Base-by-base conservation (phyloP, 2,329 filamentous ascomycete species). In the Talaromyces funiculosus region DNA sequence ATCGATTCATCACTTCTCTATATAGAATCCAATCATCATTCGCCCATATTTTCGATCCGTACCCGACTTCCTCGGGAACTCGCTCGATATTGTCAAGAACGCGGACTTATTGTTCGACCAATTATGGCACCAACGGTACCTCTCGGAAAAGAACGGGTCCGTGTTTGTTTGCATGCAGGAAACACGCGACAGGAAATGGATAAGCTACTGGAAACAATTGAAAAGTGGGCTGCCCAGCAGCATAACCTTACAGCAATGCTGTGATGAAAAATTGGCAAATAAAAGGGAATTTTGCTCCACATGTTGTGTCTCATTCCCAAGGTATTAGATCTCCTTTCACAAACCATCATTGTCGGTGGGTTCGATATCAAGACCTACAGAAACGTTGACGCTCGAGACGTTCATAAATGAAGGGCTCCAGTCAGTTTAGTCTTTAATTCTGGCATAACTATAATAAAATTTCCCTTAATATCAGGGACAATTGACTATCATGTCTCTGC, bases 81-180 rank as follows among this genome's bases (percentile, higher is more conserved):
- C 14, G 87, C 87, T 0, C 75, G 71, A 1, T 75, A 81, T 59
- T 89, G 87, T 59, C 87, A 90, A 71, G 66, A 76, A 3, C 70
- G 73, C 0, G 85, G 85, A 0, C 85, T 84, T 59, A 76, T 86
- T 45, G 83, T 89, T 0, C 79, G 87, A 2, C 81, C 86, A 0
- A 88, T 90, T 16, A 85, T 90, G 61, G 79, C 86, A 1, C 88
- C 88, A 0, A 90, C 87, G 0, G 86, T 90, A 1, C 85, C 86
- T 0, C 72, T 69, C 1, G 86, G 87, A 0, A 82, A 77, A 4
- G 85, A 89, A 68, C 77, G 88, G 10, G 82, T 90, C 0, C 76
- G 88, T 8, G 77, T 90, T 0, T 90, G 87, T 70, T 69, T 90
- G 2, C 88, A 90, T 71, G 84, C 86, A 0, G 84, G 82, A 0